Conservation (phyloP, 306 rosid genomes). For the Ormosia semicastrata region DNA sequence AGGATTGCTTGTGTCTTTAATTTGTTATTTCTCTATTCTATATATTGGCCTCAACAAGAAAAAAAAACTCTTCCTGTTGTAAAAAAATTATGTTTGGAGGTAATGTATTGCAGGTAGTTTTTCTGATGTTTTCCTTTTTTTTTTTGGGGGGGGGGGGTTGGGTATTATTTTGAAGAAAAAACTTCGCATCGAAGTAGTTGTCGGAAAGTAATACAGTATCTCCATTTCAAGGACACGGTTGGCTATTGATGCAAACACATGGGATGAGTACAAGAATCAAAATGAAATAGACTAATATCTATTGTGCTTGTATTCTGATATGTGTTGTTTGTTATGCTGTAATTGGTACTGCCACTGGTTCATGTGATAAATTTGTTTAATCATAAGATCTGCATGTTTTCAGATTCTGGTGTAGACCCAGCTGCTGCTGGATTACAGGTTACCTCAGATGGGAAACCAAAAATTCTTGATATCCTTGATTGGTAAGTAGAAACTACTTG, state of each 20-base stretch:
- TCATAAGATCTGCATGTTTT: slow-evolving; percentile 9
- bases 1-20: not conserved
- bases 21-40: not conserved
- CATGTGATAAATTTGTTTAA: not conserved
- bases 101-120: not conserved
- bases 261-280: not conserved
- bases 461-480: slow-evolving; percentile 78
- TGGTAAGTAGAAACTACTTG: slow-evolving; percentile 51
- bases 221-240: not conserved
- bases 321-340: not conserved
- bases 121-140: not conserved
- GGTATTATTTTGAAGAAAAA: not conserved
- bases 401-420: slow-evolving; percentile 96
- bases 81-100: not conserved
- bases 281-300: not conserved
- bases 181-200: not conserved
- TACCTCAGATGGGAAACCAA: slow-evolving; percentile 94
- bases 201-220: not conserved
- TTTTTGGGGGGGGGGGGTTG: not conserved
- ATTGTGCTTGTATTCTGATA: not conserved
- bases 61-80: not conserved
- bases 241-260: slow-evolving; percentile 5
- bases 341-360: slow-evolving; percentile 16
- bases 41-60: not conserved
- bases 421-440: slow-evolving; percentile 97